phyloP scores from a whole-genome alignment of 2,329 filamentous ascomycete genomes.

The Pseudogymnoascus sp. region DNA sequence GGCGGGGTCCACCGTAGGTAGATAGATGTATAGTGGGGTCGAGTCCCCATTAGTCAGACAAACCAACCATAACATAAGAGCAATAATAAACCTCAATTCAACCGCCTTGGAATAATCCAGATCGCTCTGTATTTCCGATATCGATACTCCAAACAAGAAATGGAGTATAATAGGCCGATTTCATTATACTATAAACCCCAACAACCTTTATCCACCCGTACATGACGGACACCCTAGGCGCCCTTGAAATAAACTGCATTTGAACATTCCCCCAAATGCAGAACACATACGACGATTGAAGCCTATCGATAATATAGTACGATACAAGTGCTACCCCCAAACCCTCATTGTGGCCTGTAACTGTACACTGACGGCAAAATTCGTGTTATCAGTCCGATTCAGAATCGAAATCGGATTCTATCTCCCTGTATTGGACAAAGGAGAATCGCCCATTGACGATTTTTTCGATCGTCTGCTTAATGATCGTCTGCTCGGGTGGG shows the following conservation, averaged over 20 bases:
- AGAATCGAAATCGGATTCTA: constrained; percentile 20
- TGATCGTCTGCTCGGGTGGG: constrained; percentile 19
- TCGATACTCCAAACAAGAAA: not conserved
- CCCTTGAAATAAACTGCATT: not conserved
- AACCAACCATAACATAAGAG: not conserved
- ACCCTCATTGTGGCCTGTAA: not conserved
- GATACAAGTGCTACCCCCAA: not conserved
- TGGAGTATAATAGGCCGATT: not conserved
- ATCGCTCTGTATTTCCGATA: not conserved
- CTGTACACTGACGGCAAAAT: not conserved
- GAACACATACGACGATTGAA: not conserved
- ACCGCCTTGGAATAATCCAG: not conserved
- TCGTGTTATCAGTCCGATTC: constrained; percentile 20
- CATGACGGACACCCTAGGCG: not conserved
- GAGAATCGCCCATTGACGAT: constrained; percentile 29
- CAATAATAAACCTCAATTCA: not conserved
- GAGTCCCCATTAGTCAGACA: not conserved
- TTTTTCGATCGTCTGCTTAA: constrained; percentile 22
- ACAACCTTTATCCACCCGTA: not conserved
- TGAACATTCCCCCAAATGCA: not conserved
- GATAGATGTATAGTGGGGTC: constrained; percentile 4
- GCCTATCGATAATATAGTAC: not conserved
- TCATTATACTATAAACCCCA: not conserved
- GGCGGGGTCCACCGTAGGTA: not conserved
- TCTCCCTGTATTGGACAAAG: constrained; percentile 25